A percentile compares a stretch with the other conserved stretches of the same genome.
These are phyloP conservation scores for Lichtheimia ramosa DNA, from an alignment of 371 early-diverging fungal species.

Conservation along the genomic window DNA sequence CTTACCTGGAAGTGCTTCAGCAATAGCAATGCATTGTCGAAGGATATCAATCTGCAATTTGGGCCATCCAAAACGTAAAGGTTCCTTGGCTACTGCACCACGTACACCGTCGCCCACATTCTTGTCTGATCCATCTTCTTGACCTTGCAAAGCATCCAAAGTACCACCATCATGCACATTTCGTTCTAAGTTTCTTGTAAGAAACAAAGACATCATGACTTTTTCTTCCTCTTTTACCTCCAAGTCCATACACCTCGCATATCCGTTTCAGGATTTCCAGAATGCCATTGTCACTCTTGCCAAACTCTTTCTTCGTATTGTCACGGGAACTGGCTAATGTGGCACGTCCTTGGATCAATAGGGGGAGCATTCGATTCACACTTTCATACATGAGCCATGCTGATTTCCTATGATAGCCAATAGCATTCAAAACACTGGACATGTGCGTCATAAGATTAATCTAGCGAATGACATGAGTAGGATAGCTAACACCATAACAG, in stretches of 20 bases:
- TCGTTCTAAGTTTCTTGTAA: constrained; percentile 24
- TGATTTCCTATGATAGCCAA: constrained; percentile 73
- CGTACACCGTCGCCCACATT: constrained; percentile 16
- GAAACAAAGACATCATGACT: not conserved
- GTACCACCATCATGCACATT: constrained; percentile 53
- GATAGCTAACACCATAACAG: not conserved
- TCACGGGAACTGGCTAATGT: constrained; percentile 22
- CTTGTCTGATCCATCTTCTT: constrained; percentile 9
- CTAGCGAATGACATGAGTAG: constrained; percentile 21
- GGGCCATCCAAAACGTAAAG: constrained; percentile 70
- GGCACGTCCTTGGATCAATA: constrained; percentile 52
- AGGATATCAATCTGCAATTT: constrained; percentile 73
- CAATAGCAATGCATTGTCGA: constrained; percentile 74
- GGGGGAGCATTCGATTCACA: constrained; percentile 56
- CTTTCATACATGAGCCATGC: constrained; percentile 73
- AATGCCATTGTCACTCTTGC: constrained; percentile 55
- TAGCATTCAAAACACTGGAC: constrained; percentile 57
- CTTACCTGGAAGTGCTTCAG: constrained; percentile 70
- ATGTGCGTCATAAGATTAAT: constrained; percentile 61
- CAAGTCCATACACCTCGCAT: constrained; percentile 71
- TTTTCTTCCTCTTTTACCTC: constrained; percentile 30
- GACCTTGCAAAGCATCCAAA: constrained; percentile 19
- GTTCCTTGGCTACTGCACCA: constrained; percentile 23
- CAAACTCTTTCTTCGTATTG: constrained; percentile 18
- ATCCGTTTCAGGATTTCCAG: constrained; percentile 66